Percentiles rank a stretch among this genome's conserved stretches.
Conservation (phyloP, 306 rosid genomes). For the Morella rubra region DNA sequence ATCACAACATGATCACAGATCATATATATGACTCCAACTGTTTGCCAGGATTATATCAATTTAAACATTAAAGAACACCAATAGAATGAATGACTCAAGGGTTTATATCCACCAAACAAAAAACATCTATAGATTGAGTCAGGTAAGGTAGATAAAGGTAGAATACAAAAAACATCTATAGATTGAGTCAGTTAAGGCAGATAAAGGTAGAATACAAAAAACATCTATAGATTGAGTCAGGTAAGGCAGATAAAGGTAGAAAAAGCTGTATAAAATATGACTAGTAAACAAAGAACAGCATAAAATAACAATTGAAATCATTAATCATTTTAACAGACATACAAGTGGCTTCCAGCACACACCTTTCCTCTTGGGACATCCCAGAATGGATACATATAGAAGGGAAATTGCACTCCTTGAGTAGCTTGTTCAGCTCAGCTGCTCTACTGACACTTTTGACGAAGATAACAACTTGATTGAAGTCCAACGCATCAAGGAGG, state of each 20-base stretch:
- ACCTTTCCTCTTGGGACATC: constrained; percentile 99
- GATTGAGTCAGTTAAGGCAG: background rate
- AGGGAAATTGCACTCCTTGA: constrained; percentile 95
- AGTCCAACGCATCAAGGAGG: constrained; percentile 96
- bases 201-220: background rate
- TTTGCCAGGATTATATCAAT: background rate
- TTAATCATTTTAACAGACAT: background rate
- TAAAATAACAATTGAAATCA: background rate
- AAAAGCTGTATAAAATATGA: background rate
- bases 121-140: too few species aligned
- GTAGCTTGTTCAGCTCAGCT: constrained; percentile 94
- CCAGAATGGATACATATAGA: constrained; percentile 99
- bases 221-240: too few species aligned
- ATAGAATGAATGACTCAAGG: background rate
- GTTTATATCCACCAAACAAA: too few species aligned
- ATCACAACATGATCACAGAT: background rate
- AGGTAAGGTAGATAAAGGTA: background rate
- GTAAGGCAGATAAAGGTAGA: background rate
- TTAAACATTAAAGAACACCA: background rate
- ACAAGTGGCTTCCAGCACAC: constrained; percentile 6
- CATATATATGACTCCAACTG: background rate
- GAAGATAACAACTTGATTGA: constrained; percentile 94
- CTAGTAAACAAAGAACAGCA: background rate
- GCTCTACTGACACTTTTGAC: constrained; percentile 98
- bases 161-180: too few species aligned